Percentiles rank a stretch among this genome's conserved stretches.
phyloP scores from a whole-genome alignment of 352 stramenopile species.

The Phytophthora kernoviae region DNA sequence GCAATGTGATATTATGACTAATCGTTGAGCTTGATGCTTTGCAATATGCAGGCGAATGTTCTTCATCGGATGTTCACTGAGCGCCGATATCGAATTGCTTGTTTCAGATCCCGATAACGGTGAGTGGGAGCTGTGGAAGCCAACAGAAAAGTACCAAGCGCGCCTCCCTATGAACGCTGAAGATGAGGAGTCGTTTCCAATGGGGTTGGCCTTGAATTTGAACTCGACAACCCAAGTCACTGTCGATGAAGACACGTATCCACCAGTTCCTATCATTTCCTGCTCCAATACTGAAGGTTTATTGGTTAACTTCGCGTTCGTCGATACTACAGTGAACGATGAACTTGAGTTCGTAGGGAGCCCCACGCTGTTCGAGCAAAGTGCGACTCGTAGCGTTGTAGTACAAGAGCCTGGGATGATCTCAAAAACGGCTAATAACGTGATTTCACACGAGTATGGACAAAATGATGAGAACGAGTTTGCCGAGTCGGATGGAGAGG shows the following conservation, averaged over 20 bases:
- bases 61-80: constrained; percentile 78
- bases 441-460: constrained; percentile 44
- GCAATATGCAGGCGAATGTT: constrained; percentile 65
- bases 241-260: constrained; percentile 56
- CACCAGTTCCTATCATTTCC: constrained; percentile 55
- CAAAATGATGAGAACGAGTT: constrained; percentile 75
- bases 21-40: constrained; percentile 9
- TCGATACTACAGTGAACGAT: constrained; percentile 63
- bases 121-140: constrained; percentile 78
- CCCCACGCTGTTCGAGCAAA: constrained; percentile 28
- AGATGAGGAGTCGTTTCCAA: constrained; percentile 72
- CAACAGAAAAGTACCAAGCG: constrained; percentile 75
- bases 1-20: neutral
- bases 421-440: constrained; percentile 3
- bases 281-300: constrained; percentile 67
- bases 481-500: constrained; percentile 48
- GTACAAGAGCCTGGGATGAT: constrained; percentile 2
- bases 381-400: constrained; percentile 14
- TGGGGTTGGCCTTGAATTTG: constrained; percentile 61
- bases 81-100: constrained; percentile 78
- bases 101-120: constrained; percentile 62
- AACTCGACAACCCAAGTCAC: constrained; percentile 53
- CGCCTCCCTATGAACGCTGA: constrained; percentile 71
- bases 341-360: constrained; percentile 51
- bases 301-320: constrained; percentile 70